Base-by-base conservation (phyloP, 1,284 basidiomycete species). In the Caloboletus firmus region DNA sequence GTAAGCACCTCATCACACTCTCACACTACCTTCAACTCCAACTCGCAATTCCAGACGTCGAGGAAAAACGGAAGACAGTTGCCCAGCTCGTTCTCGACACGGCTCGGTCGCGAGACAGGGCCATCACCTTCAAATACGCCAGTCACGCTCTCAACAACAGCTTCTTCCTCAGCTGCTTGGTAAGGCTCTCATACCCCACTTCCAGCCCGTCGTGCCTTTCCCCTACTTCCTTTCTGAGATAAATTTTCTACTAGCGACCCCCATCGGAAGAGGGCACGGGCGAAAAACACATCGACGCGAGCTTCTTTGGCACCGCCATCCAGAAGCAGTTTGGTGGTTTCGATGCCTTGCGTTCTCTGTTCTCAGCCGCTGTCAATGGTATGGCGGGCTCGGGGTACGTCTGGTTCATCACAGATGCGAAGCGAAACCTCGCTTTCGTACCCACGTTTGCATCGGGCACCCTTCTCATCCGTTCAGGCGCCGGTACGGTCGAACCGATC, bases 81-180 rank as follows among this genome's bases (percentile, higher is more conserved):
- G 81, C 83, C 0, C 85, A 97, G 62, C 89, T 90, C 17, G 82
- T 95, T 36, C 82, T 93, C 35, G 79, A 81, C 48, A 82, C 90
- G 5, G 83, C 93, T 3, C 69, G 74, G 31, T 78, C 86, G 50
- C 81, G 83, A 39, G 76, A 80, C 35, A 76, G 84, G 57, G 80
- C 85, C 4, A 75, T 95, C 45, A 85, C 86, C 35, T 98, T 95
- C 76, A 97, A 93, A 75, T 94, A 95, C 66, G 94, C 95, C 3
- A 90, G 89, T 58, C 83, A 93, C 49, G 93, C 96, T 12, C 77
- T 98, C 59, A 99, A 99, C 77, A 98, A 98, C 72, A 87, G 86
- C 65, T 99, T 94, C 80, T 99, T 98, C 80, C 81, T 99, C 28
- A 83, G 90, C 63, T 80, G 79, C 53, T 77, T 99, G 43, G 92